These are phyloP conservation scores for Skeletonema potamos DNA, from an alignment of 108 stramenopile genomes.

Conservation along the genomic window DNA sequence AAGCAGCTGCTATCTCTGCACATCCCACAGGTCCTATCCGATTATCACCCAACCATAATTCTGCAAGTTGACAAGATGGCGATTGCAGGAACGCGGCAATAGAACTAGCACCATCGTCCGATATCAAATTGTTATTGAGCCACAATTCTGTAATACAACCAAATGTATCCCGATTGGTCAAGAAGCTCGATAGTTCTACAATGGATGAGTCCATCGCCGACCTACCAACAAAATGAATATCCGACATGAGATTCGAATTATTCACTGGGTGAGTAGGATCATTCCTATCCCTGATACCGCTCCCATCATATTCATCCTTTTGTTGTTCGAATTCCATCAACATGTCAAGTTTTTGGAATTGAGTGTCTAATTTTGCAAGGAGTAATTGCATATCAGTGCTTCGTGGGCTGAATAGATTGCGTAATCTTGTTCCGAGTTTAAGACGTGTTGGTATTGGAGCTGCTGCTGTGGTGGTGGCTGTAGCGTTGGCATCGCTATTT, in stretches of 20 bases:
- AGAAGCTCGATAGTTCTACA: slow-evolving; percentile 21
- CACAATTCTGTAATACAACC: slow-evolving; percentile 43
- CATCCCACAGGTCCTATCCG: slow-evolving; percentile 31
- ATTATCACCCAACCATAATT: slow-evolving; percentile 45
- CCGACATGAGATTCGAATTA: slow-evolving; percentile 10
- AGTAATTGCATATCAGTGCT: slow-evolving; percentile 26
- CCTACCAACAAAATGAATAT: slow-evolving; percentile 42
- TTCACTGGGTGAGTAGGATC: slow-evolving; percentile 40
- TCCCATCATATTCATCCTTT: slow-evolving; percentile 15
- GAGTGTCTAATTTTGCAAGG: slow-evolving; percentile 33
- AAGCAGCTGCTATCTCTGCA: slow-evolving; percentile 24
- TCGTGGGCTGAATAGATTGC: slow-evolving; percentile 29
- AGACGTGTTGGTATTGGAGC: neutral
- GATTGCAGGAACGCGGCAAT: slow-evolving; percentile 27
- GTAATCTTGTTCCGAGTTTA: slow-evolving; percentile 9
- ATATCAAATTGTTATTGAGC: slow-evolving; percentile 37
- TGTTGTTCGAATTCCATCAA: slow-evolving; percentile 15
- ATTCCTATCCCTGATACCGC: slow-evolving; percentile 3
- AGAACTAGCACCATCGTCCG: slow-evolving; percentile 34
- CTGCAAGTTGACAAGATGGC: slow-evolving; percentile 34
- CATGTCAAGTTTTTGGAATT: slow-evolving; percentile 15
- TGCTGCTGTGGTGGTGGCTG: neutral
- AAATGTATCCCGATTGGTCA: slow-evolving; percentile 27
- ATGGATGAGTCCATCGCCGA: slow-evolving; percentile 25
- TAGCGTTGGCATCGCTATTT: neutral